Evolutionary conservation across 2,329 filamentous ascomycete genomes (phyloP).

Genomic region (Geosmithia flava): DNA sequence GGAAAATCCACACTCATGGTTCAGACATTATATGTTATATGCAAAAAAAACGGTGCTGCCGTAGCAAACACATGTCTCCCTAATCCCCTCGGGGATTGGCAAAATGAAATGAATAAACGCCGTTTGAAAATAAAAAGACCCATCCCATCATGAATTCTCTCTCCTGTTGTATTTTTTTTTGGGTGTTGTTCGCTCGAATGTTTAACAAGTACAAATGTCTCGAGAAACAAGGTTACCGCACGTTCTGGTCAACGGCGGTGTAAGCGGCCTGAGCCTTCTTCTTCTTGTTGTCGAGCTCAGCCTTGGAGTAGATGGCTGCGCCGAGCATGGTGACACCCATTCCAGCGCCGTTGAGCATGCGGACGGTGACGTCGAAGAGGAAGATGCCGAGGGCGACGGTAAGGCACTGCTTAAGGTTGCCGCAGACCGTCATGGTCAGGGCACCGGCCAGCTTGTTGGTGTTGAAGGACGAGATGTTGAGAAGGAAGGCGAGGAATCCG

Average conservation of each 20-base stretch:
- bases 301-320: conserved; percentile 44
- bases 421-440: conserved; percentile 46
- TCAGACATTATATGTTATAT: no score
- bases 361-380: conserved; percentile 37
- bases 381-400: conserved; percentile 41
- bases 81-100: no score
- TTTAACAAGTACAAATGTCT: background rate
- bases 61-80: no score
- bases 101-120: background rate
- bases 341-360: conserved; percentile 40
- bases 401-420: conserved; percentile 45
- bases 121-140: background rate
- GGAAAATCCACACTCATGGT: no score
- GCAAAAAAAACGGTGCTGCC: no score
- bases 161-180: background rate
- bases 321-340: conserved; percentile 42
- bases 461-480: conserved; percentile 44
- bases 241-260: conserved; percentile 21
- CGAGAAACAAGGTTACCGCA: background rate
- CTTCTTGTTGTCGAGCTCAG: conserved; percentile 37
- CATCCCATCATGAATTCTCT: background rate
- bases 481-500: conserved; percentile 38
- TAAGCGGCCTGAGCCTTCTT: conserved; percentile 14
- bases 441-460: conserved; percentile 46
- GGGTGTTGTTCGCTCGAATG: no score